These are phyloP conservation scores for Xylaria flabelliformis DNA, from an alignment of 495 filamentous ascomycete species.

Conservation along the genomic window DNA sequence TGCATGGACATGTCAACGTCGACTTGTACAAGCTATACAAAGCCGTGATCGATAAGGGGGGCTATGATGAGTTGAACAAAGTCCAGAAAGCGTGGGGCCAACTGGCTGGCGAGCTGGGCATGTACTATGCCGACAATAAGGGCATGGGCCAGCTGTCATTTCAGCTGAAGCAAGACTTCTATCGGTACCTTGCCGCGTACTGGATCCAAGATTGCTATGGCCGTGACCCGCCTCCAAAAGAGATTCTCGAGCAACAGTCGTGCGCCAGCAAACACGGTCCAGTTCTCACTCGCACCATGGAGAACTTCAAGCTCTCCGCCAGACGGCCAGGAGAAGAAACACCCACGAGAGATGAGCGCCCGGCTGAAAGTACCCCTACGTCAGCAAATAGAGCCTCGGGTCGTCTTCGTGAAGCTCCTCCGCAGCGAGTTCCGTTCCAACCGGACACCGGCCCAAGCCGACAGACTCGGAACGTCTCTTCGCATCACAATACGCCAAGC, in stretches of 20 bases:
- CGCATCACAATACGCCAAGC: conserved; percentile 49
- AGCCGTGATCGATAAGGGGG: conserved; percentile 70
- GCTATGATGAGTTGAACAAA: conserved; percentile 80
- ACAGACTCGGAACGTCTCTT: conserved; percentile 62
- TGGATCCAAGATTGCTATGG: conserved; percentile 75
- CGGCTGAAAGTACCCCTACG: conserved; percentile 65
- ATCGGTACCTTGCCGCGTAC: conserved; percentile 82
- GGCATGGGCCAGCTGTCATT: conserved; percentile 77
- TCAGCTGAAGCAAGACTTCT: conserved; percentile 79
- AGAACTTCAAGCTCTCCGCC: conserved; percentile 64
- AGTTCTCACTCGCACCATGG: conserved; percentile 74
- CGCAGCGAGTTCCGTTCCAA: conserved; percentile 81
- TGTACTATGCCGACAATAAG: conserved; percentile 58
- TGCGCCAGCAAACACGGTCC: conserved; percentile 67
- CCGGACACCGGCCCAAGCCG: conserved; percentile 70
- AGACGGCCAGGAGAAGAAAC: conserved; percentile 67
- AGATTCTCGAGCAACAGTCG: conserved; percentile 72
- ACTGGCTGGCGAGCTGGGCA: conserved; percentile 69
- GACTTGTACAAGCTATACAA: conserved; percentile 76
- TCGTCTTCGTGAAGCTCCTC: conserved; percentile 78
- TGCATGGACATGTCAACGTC: conserved; percentile 65
- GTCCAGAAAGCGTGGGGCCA: conserved; percentile 81
- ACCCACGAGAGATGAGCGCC: conserved; percentile 64
- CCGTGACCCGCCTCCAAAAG: conserved; percentile 78
- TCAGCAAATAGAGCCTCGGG: conserved; percentile 66